Evolutionary conservation across 768 basidiomycete genomes (phyloP), one percentile per base, ranked within the genome.

Genomic region (Lactarius pseudohatsudake): DNA sequence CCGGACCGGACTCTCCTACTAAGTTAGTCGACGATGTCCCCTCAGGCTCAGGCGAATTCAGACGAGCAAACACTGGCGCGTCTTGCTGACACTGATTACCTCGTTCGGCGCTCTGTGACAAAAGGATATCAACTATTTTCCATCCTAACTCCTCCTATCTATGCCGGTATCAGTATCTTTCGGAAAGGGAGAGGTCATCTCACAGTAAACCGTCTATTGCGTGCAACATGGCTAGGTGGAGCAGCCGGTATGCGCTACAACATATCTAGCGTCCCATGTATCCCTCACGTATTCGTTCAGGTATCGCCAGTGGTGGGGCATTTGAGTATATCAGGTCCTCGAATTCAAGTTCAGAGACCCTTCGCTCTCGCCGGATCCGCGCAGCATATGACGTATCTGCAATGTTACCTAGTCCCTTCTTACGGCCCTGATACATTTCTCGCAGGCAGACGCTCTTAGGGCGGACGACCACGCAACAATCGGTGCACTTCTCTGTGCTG

Each of bases 391-490:
- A 91, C 73, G 90, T 90, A 74, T 32, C 76, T 69, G 69, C 18
- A 3, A n/a, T 40, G 26, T 10, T n/a, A 61, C n/a, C 59, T 38
- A 57, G 20, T 38, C 34, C 57, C 13, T 57, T 40, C 38, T 58
- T 8, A 7, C 3, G 18, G 11, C 69, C 8, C 73, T 34, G n/a
- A 62, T 47, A 1, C 40, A 13, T 26, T 64, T 60, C n/a, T 62
- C 1, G 11, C 60, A 92, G 90, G 83, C 81, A 16, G 77, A 79
- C 50, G 80, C 83, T 26, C 75, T 90, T 61, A 80, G 90, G 69
- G 80, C 82, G 57, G 86, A 91, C 62, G 92, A 93, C 74, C 87
- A 91, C 72, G 82, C 89, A 26, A 91, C 85, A 2, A 89, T 93
- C 56, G 92, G 92, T 30, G 81, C 81, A 22, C 72, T 92, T 57